Evolutionary conservation across 179 eudicot genomes (phyloP).

Genomic region (Corrigiola litoralis): DNA sequence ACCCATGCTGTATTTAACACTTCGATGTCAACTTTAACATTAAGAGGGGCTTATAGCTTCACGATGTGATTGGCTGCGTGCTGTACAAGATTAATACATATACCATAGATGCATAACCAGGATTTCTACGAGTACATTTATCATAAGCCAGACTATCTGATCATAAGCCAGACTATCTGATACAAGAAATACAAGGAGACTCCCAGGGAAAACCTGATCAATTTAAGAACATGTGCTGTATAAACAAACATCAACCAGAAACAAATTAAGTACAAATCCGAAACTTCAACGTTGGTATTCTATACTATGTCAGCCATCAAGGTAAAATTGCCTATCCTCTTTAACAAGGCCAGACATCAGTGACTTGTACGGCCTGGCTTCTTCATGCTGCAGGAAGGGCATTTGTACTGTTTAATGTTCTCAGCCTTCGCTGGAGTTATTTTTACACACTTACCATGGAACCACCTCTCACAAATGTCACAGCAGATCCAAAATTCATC

Average conservation of each 20-base stretch:
- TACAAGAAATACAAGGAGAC: conserved; percentile 30
- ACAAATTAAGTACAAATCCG: conserved; percentile 21
- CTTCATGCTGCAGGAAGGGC: conserved; percentile 81
- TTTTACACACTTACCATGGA: conserved; percentile 79
- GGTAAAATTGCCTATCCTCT: not conserved
- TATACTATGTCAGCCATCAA: conserved; percentile 32
- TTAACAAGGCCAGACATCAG: conserved; percentile 17
- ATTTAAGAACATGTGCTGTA: conserved; percentile 19
- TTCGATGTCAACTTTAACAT: too few species aligned
- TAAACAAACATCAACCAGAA: conserved; percentile 28
- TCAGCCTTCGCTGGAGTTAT: conserved; percentile 85
- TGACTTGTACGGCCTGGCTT: conserved; percentile 47
- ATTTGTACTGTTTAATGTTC: conserved; percentile 76
- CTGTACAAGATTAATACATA: too few species aligned
- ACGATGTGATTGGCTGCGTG: too few species aligned
- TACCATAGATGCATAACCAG: too few species aligned
- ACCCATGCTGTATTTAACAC: too few species aligned
- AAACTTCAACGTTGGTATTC: conserved; percentile 20
- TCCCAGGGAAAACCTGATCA: conserved; percentile 17
- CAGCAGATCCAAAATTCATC: conserved; percentile 91
- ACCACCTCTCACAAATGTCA: conserved; percentile 82
- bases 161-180: conserved; percentile 27
- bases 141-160: not conserved
- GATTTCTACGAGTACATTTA: too few species aligned
- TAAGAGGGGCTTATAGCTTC: too few species aligned